Evolutionary conservation across 495 filamentous ascomycete genomes (phyloP).

Genomic region (Aspergillus coremiiformis): DNA sequence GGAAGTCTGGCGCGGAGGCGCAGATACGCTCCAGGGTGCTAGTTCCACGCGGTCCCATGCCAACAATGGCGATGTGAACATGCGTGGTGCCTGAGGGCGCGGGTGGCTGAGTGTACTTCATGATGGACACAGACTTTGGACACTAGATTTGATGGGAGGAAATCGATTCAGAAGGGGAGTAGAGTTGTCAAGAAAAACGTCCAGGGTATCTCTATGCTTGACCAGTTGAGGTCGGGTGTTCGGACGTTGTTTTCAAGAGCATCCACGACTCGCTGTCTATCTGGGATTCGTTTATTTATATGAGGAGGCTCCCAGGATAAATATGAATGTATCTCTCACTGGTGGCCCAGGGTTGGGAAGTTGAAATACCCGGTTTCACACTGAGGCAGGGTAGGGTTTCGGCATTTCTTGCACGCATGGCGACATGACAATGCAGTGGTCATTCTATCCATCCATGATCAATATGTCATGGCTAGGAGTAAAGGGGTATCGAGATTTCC

Average conservation of each 20-base stretch:
- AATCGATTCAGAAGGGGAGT: background rate
- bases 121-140: background rate
- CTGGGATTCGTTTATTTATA: too few relatives aligned
- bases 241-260: background rate
- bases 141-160: background rate
- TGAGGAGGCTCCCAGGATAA: background rate
- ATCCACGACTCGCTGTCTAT: background rate
- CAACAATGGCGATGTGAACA: slow-evolving; percentile 9
- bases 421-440: background rate
- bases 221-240: background rate
- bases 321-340: background rate
- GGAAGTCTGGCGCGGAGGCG: slow-evolving; percentile 9
- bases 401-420: background rate
- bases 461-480: background rate
- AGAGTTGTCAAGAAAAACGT: background rate
- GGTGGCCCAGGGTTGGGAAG: background rate
- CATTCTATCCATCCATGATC: background rate
- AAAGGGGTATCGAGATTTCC: background rate
- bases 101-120: background rate
- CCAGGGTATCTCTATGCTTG: background rate
- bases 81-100: background rate
- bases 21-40: slow-evolving; percentile 15
- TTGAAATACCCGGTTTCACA: background rate
- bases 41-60: slow-evolving; percentile 10
- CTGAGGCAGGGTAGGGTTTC: background rate